Evolutionary conservation across 495 filamentous ascomycete genomes (phyloP).

Genomic region (Symbiotaphrina buchneri): DNA sequence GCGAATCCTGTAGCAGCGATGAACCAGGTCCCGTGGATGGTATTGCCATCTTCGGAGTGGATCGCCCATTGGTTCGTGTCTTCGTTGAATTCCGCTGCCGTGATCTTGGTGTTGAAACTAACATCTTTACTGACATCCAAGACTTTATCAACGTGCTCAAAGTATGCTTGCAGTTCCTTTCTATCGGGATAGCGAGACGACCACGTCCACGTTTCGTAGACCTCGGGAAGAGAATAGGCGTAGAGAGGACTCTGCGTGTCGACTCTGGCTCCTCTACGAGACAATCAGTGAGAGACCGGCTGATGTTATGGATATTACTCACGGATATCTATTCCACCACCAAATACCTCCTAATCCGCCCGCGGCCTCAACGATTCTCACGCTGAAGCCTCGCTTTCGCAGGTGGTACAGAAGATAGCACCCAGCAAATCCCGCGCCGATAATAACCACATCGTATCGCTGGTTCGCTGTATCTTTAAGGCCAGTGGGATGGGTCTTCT

Average conservation of each 20-base stretch:
- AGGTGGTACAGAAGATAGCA: constrained; percentile 19
- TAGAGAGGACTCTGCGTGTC: constrained; percentile 19
- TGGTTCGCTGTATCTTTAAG: too few relatives aligned
- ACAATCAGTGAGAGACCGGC: too few relatives aligned
- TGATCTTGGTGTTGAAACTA: constrained; percentile 17
- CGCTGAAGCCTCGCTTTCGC: constrained; percentile 17
- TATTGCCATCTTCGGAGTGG: constrained; percentile 12
- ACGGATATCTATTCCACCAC: constrained; percentile 22
- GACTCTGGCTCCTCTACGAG: constrained; percentile 20
- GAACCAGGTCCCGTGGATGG: constrained; percentile 11
- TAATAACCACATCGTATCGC: constrained; percentile 25
- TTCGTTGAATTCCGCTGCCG: constrained; percentile 15
- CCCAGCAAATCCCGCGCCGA: constrained; percentile 28
- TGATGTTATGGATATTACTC: too few relatives aligned
- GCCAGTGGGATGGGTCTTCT: too few relatives aligned
- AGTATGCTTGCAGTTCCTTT: constrained; percentile 18
- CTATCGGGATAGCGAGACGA: constrained; percentile 16
- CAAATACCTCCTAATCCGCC: constrained; percentile 26
- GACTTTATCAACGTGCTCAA: constrained; percentile 18
- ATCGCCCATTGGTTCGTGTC: constrained; percentile 14
- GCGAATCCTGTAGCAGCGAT: constrained; percentile 17
- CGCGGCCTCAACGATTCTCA: constrained; percentile 22
- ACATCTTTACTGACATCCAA: constrained; percentile 19
- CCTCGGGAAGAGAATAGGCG: constrained; percentile 15
- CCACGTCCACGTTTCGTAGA: constrained; percentile 24